phyloP scores from a whole-genome alignment of 768 basidiomycete genomes.

The Suillus paluster region DNA sequence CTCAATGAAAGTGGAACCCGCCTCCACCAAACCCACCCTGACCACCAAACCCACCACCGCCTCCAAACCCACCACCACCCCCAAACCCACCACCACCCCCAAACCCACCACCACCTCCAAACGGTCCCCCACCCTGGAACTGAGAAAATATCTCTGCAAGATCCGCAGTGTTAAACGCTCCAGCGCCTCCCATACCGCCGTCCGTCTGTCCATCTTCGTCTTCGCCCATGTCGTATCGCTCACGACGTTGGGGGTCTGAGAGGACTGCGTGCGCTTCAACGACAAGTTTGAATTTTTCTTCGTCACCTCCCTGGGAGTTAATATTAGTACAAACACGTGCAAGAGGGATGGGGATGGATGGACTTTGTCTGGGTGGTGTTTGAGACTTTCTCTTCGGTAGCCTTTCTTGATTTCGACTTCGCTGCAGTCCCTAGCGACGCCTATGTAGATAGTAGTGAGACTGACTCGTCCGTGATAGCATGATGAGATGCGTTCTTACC shows the following conservation, averaged over 20 bases:
- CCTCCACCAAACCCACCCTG: slow-evolving; percentile 33
- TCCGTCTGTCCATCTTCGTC: slow-evolving; percentile 73
- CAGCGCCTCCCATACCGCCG: slow-evolving; percentile 44
- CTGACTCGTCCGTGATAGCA: neutral
- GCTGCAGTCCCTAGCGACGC: slow-evolving; percentile 59
- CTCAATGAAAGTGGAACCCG: slow-evolving; percentile 34
- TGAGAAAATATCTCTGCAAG: slow-evolving; percentile 67
- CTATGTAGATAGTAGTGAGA: slow-evolving; percentile 17
- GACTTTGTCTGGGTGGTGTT: slow-evolving; percentile 87
- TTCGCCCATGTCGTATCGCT: slow-evolving; percentile 82
- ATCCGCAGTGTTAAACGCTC: slow-evolving; percentile 54
- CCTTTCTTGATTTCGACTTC: slow-evolving; percentile 88
- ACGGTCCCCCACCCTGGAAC: slow-evolving; percentile 52
- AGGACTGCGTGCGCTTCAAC: slow-evolving; percentile 83
- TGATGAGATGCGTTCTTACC: slow-evolving; percentile 26
- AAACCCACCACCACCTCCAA: slow-evolving; percentile 27
- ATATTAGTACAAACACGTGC: slow-evolving; percentile 16
- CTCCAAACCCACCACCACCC: slow-evolving; percentile 35
- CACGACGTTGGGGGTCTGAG: slow-evolving; percentile 72
- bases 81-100: slow-evolving; percentile 31
- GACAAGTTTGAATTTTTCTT: slow-evolving; percentile 94
- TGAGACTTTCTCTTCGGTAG: slow-evolving; percentile 85
- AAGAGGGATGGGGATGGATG: slow-evolving; percentile 9
- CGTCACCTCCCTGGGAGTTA: slow-evolving; percentile 77
- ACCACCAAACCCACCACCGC: slow-evolving; percentile 28